Evolutionary conservation across 306 rosid species (phyloP).

Genomic region (Lathyrus tuberosus): DNA sequence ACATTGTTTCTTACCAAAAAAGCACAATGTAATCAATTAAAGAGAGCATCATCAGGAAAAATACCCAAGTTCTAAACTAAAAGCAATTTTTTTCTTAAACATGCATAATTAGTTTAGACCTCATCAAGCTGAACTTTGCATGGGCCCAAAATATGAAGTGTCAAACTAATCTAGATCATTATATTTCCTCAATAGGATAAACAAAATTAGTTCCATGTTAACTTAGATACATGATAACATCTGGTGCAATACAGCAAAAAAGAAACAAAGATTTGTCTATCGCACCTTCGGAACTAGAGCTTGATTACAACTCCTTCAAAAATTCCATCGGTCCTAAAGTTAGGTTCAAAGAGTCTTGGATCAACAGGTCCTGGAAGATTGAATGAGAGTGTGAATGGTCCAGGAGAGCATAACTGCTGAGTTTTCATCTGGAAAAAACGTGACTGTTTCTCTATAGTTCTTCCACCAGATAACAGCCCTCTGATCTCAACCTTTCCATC

Average conservation of each 20-base stretch:
- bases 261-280: neutral
- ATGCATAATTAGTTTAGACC: too few relatives aligned
- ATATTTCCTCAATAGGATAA: constrained; percentile 2
- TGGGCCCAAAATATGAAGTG: too few relatives aligned
- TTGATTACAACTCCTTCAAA: constrained; percentile 70
- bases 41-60: too few relatives aligned
- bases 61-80: too few relatives aligned
- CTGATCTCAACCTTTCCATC: constrained; percentile 66
- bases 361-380: constrained; percentile 82
- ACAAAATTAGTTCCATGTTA: constrained; percentile 28
- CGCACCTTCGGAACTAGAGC: constrained; percentile 22
- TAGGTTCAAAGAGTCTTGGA: constrained; percentile 76
- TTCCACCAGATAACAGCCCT: constrained; percentile 61
- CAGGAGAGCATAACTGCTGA: constrained; percentile 61
- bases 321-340: constrained; percentile 70
- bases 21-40: neutral
- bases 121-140: too few relatives aligned
- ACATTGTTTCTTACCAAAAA: neutral
- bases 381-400: constrained; percentile 73
- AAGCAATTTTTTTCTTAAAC: too few relatives aligned
- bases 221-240: constrained; percentile 16
- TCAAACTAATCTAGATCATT: constrained; percentile 11
- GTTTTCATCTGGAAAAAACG: constrained; percentile 58
- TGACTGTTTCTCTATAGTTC: constrained; percentile 55
- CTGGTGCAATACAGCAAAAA: constrained; percentile 13